Evolutionary conservation across 768 basidiomycete genomes (phyloP).

Genomic region (Pisolithus microcarpus): DNA sequence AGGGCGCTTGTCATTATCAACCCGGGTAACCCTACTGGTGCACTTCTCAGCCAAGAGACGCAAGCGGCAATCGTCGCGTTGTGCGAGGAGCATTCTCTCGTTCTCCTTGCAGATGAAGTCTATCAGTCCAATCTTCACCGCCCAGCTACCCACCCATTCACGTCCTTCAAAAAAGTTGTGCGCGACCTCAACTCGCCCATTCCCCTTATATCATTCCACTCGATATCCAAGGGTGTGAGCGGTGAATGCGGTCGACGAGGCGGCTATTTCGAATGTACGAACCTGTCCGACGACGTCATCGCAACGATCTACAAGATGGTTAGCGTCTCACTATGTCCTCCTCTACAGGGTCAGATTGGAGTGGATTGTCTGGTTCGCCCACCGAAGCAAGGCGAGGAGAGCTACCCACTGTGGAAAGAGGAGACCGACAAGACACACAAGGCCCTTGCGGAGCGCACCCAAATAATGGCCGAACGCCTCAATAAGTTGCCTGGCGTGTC

Average conservation of each 20-base stretch:
- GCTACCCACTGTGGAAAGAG: constrained; percentile 71
- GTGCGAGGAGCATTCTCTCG: constrained; percentile 78
- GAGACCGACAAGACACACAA: constrained; percentile 79
- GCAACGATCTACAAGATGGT: constrained; percentile 97
- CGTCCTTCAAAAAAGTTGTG: constrained; percentile 89
- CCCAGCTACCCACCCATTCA: constrained; percentile 62
- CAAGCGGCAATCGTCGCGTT: constrained; percentile 73
- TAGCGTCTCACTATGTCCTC: constrained; percentile 82
- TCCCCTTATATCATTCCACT: constrained; percentile 92
- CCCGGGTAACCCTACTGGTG: constrained; percentile 96
- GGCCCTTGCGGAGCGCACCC: constrained; percentile 63
- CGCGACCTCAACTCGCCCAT: constrained; percentile 58
- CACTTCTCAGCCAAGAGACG: constrained; percentile 63
- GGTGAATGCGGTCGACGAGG: constrained; percentile 98
- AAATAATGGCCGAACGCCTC: constrained; percentile 70
- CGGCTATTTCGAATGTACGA: constrained; percentile 91
- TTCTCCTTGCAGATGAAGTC: constrained; percentile 96
- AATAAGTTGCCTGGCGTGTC: constrained; percentile 80
- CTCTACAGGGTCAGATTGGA: constrained; percentile 85
- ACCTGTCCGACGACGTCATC: constrained; percentile 68
- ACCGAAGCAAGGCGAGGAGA: constrained; percentile 66
- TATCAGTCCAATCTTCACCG: constrained; percentile 92
- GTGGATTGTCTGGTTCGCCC: constrained; percentile 94
- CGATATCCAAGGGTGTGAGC: constrained; percentile 91
- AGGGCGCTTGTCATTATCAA: constrained; percentile 96